Evolutionary conservation across 2,329 filamentous ascomycete species (phyloP), one percentile per base, ranked within the genome.

Genomic region (Mariannaea sp.): DNA sequence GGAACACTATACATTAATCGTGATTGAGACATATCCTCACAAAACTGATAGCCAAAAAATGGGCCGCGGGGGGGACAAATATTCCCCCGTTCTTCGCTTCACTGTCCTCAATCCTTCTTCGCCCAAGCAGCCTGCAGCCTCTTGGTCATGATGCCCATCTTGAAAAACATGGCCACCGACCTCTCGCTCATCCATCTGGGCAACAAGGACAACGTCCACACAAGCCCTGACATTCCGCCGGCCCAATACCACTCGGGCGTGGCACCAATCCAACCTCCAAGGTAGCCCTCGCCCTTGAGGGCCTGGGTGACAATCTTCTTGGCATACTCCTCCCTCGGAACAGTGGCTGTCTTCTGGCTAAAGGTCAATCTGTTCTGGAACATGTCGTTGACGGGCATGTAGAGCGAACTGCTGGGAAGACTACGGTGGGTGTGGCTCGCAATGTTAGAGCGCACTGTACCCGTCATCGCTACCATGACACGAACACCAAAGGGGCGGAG

Each of bases 391-490:
- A 79, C 72, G 5, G 73, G 73, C 66, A 63, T 56, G 67, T 83
- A 84, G 16, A 80, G 70, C 38, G 79, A 82, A 39, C 65, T 68
- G 9, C 67, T 54, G 0, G 79, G 79, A 43, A 84, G 70, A 3
- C 57, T 53, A 51, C 76, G 73, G 56, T 75, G 68, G 1, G 65
- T 62, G 33, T 74, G 73, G 58, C 64, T 69, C 5, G 77, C 76
- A 46, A 80, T 81, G 66, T 80, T 77, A 61, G 77, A 80, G 35
- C 70, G 69, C 10, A 83, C 79, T 2, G 79, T 81, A 19, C 81
- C 81, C 0, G 79, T 77, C 71, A 82, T 76, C 62, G 77, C 77
- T 14, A 82, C 75, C 75, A 82, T 82, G 67, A 84, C 81, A 57
- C 81, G 77, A 8, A 84, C 80, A 59, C 74, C 73, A 39, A 82